phyloP scores from a whole-genome alignment of 345 rosid species.

The Moringa oleifera region DNA sequence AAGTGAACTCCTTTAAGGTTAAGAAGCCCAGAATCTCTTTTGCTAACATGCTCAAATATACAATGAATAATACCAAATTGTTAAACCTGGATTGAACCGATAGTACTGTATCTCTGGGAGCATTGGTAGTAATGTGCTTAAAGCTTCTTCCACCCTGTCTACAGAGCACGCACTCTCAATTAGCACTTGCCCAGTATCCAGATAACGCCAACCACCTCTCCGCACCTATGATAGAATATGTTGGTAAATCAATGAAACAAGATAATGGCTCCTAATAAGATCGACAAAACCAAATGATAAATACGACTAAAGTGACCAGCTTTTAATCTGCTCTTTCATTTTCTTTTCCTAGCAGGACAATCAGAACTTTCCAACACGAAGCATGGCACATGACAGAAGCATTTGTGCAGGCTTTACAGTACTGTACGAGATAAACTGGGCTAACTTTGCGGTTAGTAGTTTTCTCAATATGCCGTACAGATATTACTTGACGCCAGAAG shows the following conservation, averaged over 20 bases:
- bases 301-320: not conserved
- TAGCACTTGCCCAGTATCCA: slow-evolving; percentile 96
- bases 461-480: too few species aligned
- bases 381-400: not conserved
- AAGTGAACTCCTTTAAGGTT: not conserved
- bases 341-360: too few species aligned
- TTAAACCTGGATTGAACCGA: slow-evolving; percentile 93
- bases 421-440: too few species aligned
- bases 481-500: too few species aligned
- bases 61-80: not conserved
- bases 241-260: not conserved
- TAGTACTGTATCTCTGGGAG: slow-evolving; percentile 89
- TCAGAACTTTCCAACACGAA: not conserved
- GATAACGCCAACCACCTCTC: slow-evolving; percentile 98
- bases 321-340: not conserved
- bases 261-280: not conserved
- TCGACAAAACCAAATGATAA: too few species aligned
- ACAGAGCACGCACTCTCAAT: slow-evolving; percentile 99
- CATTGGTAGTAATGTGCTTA: slow-evolving; percentile 91
- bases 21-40: slow-evolving; percentile 3
- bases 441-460: too few species aligned
- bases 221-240: slow-evolving; percentile 44
- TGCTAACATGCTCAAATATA: slow-evolving; percentile 1
- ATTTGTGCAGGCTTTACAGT: not conserved
- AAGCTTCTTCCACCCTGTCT: slow-evolving; percentile 95